Evolutionary conservation across 2,329 filamentous ascomycete species (phyloP), one percentile per base, ranked within the genome.

Genomic region (Calonectria ilicicola): DNA sequence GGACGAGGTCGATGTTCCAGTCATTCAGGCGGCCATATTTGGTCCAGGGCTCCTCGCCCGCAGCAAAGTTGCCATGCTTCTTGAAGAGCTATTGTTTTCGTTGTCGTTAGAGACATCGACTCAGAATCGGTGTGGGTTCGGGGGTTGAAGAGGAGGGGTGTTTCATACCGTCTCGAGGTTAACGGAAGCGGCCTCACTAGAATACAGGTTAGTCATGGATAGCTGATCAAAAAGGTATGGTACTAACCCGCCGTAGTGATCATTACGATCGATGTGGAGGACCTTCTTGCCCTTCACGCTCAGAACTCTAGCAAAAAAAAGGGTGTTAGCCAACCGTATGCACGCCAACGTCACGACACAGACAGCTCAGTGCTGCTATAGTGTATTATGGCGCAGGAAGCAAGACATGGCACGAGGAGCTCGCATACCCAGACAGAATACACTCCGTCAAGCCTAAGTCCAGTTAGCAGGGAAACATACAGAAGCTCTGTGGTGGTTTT

Each of bases 221-320:
- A 73, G 10, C 17, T 26, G 19, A 6, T 40, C 21, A 26, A 17
- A 12, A 10, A 1, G 29, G 19, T 27, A 23, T 32, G n/a, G 26
- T 58, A 89, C 94, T 82, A 88, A 98, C 96, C 95, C 97, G 91
- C 97, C 97, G 83, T 98, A 98, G 89, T 98, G 96, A 85, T 98
- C 95, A 85, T 98, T 98, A 84, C 96, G 93, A 88, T 98, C 97
- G 85, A 99, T 98, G 89, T 99, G 97, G 77, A 99, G 91, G 83
- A 99, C 97, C 89, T 98, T 98, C 90, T 98, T 96, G 85, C 96
- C 96, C 90, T 98, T 98, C 82, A 98, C 96, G 88, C 95, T 98
- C 84, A 98, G 89, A 74, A 99, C 96, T 86, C 96, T 84, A 74
- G 62, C 10, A 47, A 35, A 42, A 47, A 35, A 42, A 56, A 46